phyloP scores from a whole-genome alignment of 345 rosid species.

The Fremontodendron californicum region DNA sequence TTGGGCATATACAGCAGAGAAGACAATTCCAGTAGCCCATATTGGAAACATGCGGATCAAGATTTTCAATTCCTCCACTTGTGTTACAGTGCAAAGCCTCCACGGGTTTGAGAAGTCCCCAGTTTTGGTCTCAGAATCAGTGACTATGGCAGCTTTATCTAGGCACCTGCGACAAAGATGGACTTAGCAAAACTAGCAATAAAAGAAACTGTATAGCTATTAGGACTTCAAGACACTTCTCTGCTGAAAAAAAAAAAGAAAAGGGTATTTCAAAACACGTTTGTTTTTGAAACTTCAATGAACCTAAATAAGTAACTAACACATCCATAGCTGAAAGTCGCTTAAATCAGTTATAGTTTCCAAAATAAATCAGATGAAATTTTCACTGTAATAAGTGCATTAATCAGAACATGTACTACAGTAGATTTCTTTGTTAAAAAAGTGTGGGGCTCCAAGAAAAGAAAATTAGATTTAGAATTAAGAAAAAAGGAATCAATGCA shows the following conservation, averaged over 20 bases:
- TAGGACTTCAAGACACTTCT: not conserved
- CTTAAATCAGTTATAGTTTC: not conserved
- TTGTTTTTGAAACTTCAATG: not conserved
- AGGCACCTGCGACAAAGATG: conserved; percentile 55
- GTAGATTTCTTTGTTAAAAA: too few relatives aligned
- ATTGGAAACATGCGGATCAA: conserved; percentile 86
- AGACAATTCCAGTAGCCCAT: conserved; percentile 85
- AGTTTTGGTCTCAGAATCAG: conserved; percentile 52
- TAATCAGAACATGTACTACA: not conserved
- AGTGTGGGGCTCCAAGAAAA: not conserved
- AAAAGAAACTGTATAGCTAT: not conserved
- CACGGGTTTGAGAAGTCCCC: conserved; percentile 58
- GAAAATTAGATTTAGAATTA: not conserved
- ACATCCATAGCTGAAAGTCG: not conserved
- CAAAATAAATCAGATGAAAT: not conserved
- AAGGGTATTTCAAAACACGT: not conserved
- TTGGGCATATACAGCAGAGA: conserved; percentile 78
- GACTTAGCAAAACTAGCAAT: not conserved
- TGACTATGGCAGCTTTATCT: conserved; percentile 77
- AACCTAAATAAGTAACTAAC: not conserved
- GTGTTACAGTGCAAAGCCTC: conserved; percentile 86
- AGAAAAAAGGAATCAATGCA: not conserved
- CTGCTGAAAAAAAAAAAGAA: not conserved
- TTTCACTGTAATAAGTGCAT: not conserved
- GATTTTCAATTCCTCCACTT: conserved; percentile 90